Evolutionary conservation across 306 rosid species (phyloP).

Genomic region (Dryas octopetala): DNA sequence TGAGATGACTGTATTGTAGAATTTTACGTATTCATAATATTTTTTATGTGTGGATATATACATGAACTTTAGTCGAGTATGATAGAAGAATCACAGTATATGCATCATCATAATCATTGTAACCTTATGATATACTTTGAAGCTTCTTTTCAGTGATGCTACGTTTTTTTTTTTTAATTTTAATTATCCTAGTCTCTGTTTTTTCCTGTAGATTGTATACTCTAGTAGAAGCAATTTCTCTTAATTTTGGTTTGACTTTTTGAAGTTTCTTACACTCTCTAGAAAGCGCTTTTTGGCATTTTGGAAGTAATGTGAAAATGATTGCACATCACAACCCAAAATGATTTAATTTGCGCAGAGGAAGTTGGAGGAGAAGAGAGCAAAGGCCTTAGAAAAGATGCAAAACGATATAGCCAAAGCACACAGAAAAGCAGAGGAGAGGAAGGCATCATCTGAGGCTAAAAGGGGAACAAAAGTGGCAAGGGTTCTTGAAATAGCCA

Average conservation of each 20-base stretch:
- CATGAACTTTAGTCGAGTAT: too few relatives aligned
- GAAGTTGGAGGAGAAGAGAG: slow-evolving; percentile 89
- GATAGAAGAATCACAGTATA: too few relatives aligned
- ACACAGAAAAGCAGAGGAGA: slow-evolving; percentile 82
- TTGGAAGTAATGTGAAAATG: neutral
- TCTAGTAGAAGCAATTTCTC: too few relatives aligned
- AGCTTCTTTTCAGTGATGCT: neutral
- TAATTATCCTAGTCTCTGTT: neutral
- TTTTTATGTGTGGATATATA: too few relatives aligned
- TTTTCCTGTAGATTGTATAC: neutral
- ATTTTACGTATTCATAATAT: too few relatives aligned
- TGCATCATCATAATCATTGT: neutral
- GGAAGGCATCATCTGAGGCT: slow-evolving; percentile 85
- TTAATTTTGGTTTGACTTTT: neutral
- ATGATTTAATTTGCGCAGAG: slow-evolving; percentile 54
- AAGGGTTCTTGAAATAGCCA: slow-evolving; percentile 65
- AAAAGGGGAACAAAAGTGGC: slow-evolving; percentile 93
- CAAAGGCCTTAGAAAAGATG: slow-evolving; percentile 85
- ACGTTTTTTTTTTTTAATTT: neutral
- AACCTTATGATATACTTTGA: neutral
- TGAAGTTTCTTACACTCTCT: too few relatives aligned
- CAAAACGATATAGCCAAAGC: slow-evolving; percentile 84
- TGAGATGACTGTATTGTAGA: too few relatives aligned
- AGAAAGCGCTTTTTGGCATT: too few relatives aligned
- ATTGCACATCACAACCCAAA: slow-evolving; percentile 5